Conservation (phyloP, 2,329 filamentous ascomycete genomes). For the Cercospora berteroae region DNA sequence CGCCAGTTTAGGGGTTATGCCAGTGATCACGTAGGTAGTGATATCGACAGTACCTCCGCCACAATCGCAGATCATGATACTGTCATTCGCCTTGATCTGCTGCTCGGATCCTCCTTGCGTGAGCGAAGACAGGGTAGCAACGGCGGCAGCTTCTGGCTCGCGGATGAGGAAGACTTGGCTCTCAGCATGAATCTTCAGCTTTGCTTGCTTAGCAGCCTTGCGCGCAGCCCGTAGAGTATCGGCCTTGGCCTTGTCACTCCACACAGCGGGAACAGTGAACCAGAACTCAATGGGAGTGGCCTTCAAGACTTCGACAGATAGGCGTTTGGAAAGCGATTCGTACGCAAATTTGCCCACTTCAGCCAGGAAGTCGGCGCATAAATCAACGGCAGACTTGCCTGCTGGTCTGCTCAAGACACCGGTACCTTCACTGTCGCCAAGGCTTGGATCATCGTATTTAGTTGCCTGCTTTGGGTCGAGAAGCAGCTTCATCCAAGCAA, state of each 20-base stretch:
- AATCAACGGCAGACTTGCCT: constrained; percentile 8
- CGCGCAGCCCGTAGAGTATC: constrained; percentile 72
- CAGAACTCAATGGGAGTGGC: constrained; percentile 73
- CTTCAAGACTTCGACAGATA: constrained; percentile 11
- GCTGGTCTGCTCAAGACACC: constrained; percentile 8
- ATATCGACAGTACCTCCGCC: constrained; percentile 23
- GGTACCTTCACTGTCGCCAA: constrained; percentile 6
- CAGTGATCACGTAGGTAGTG: constrained; percentile 15
- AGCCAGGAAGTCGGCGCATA: constrained; percentile 18
- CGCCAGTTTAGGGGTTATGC: neutral
- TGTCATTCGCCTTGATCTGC: constrained; percentile 10
- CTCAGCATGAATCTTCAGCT: constrained; percentile 52
- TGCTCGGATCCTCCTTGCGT: constrained; percentile 4
- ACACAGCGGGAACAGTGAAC: constrained; percentile 74
- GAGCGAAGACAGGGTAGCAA: constrained; percentile 35
- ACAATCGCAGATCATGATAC: constrained; percentile 19
- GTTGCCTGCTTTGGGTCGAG: constrained; percentile 6
- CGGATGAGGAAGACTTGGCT: constrained; percentile 57
- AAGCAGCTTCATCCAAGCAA: constrained; percentile 21
- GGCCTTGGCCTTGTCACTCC: constrained; percentile 76
- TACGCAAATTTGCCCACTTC: constrained; percentile 9
- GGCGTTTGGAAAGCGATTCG: neutral
- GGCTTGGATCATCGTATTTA: constrained; percentile 16
- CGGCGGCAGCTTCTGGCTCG: constrained; percentile 73
- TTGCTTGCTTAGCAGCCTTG: constrained; percentile 68